Conservation (phyloP, 345 rosid species). For the Corymbia maculata region DNA sequence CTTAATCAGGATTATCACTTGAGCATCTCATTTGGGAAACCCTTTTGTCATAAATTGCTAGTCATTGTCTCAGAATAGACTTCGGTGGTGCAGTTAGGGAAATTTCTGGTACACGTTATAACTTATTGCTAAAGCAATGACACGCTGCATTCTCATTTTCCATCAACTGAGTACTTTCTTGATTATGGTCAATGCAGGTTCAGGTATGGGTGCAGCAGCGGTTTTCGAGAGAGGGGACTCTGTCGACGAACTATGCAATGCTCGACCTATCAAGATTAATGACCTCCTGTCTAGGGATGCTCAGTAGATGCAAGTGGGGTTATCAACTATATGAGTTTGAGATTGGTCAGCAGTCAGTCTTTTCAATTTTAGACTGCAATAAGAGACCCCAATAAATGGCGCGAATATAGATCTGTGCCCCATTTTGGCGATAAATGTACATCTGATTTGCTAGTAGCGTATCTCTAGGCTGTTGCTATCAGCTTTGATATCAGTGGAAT, state of each 20-base stretch:
- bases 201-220: conserved; percentile 92
- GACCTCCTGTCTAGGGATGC: conserved; percentile 28
- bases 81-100: neutral
- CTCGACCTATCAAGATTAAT: conserved; percentile 12
- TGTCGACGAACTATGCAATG: conserved; percentile 40
- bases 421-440: neutral
- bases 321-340: neutral
- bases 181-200: conserved; percentile 23
- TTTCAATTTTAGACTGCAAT: neutral
- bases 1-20: neutral
- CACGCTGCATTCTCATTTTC: neutral
- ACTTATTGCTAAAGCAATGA: neutral
- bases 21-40: neutral
- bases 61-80: neutral
- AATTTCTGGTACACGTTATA: neutral
- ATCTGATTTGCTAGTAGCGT: neutral
- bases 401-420: neutral
- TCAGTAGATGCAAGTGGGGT: conserved; percentile 1
- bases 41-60: neutral
- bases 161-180: neutral
- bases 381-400: neutral
- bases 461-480: neutral
- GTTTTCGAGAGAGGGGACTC: conserved; percentile 79
- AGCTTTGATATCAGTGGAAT: neutral
- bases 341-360: neutral